Percentiles rank a stretch among this genome's conserved stretches.
phyloP scores from a whole-genome alignment of 2,329 filamentous ascomycete species.

The Monilinia fructicola region DNA sequence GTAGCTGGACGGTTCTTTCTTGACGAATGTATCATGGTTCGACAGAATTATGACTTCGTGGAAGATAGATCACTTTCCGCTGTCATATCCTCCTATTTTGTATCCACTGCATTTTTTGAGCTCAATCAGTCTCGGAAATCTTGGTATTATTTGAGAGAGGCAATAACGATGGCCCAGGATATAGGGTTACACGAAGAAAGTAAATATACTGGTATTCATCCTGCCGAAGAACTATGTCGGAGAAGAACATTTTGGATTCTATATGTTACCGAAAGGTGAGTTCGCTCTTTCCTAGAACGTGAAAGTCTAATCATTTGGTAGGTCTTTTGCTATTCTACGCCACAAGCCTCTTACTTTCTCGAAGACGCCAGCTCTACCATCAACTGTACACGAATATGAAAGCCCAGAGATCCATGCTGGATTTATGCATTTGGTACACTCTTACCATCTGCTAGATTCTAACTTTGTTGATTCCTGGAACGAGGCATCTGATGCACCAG shows the following conservation, averaged over 20 bases:
- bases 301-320: constrained; percentile 37
- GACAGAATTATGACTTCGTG: constrained; percentile 57
- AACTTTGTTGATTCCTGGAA: constrained; percentile 65
- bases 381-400: constrained; percentile 54
- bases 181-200: constrained; percentile 59
- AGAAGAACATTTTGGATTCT: constrained; percentile 62
- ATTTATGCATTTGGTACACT: constrained; percentile 59
- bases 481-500: constrained; percentile 50
- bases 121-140: constrained; percentile 58
- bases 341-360: constrained; percentile 63
- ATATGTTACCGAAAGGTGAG: constrained; percentile 59
- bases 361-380: constrained; percentile 56
- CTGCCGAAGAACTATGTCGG: constrained; percentile 53
- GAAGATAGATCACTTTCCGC: constrained; percentile 55
- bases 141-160: constrained; percentile 62
- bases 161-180: constrained; percentile 59
- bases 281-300: not conserved
- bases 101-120: constrained; percentile 61
- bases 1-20: constrained; percentile 55
- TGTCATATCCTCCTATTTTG: constrained; percentile 62
- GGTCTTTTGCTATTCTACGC: constrained; percentile 62
- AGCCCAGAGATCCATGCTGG: constrained; percentile 54
- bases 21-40: constrained; percentile 56
- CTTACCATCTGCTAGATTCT: constrained; percentile 63
- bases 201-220: constrained; percentile 50